Conservation (phyloP, 495 filamentous ascomycete species). For the Letharia columbiana region DNA sequence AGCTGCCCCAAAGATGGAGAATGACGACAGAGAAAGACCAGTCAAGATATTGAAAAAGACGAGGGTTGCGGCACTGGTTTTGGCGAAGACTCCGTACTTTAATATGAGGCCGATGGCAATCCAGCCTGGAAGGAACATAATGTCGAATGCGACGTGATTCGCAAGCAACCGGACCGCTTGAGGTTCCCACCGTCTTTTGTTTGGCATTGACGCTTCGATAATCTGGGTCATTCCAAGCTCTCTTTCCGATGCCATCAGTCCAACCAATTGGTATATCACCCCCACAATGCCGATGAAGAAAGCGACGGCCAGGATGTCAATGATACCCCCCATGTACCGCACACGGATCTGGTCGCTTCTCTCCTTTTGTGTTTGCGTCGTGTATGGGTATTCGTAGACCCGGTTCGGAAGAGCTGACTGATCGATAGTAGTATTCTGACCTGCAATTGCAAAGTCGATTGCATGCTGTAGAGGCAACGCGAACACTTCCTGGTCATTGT, state of each 20-base stretch:
- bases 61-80: slow-evolving; percentile 50
- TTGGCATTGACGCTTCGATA: slow-evolving; percentile 75
- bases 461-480: slow-evolving; percentile 69
- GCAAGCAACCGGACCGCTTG: slow-evolving; percentile 59
- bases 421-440: slow-evolving; percentile 36
- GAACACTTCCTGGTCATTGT: slow-evolving; percentile 66
- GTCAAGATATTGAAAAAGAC: slow-evolving; percentile 55
- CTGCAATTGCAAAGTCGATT: slow-evolving; percentile 63
- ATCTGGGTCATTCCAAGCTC: slow-evolving; percentile 73
- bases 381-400: slow-evolving; percentile 64
- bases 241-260: slow-evolving; percentile 66
- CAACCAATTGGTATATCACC: slow-evolving; percentile 66
- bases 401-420: slow-evolving; percentile 35
- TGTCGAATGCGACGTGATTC: slow-evolving; percentile 58
- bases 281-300: slow-evolving; percentile 61
- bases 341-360: slow-evolving; percentile 50
- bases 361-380: slow-evolving; percentile 55
- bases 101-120: slow-evolving; percentile 56
- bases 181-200: slow-evolving; percentile 52
- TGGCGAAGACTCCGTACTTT: slow-evolving; percentile 50
- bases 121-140: slow-evolving; percentile 64
- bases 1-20: slow-evolving; percentile 59
- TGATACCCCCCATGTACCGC: slow-evolving; percentile 60
- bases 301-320: slow-evolving; percentile 53
- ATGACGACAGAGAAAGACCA: slow-evolving; percentile 57